Conservation (phyloP, 257 asterid genomes). For the Solanum bulbocastanum region DNA sequence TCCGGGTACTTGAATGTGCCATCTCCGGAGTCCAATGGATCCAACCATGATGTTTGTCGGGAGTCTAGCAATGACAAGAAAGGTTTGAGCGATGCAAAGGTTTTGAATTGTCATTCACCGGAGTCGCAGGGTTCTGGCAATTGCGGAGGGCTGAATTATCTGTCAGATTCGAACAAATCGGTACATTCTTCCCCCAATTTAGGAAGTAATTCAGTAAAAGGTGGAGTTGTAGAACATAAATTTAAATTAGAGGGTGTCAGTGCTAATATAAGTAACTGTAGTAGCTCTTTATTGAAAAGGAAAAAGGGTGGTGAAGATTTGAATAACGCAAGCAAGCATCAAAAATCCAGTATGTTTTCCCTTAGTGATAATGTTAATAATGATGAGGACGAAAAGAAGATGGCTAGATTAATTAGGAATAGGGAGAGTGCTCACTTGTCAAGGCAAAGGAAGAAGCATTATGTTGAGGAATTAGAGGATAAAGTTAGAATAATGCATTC, state of each 20-base stretch:
- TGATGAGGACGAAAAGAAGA: slow-evolving; percentile 75
- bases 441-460: slow-evolving; percentile 89
- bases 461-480: slow-evolving; percentile 93
- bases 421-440: slow-evolving; percentile 97
- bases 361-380: slow-evolving; percentile 25
- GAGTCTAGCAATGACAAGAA: slow-evolving; percentile 9
- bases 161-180: slow-evolving; percentile 39
- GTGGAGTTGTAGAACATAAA: slow-evolving; percentile 45
- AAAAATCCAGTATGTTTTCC: slow-evolving; percentile 24
- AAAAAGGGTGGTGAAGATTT: slow-evolving; percentile 46
- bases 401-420: slow-evolving; percentile 85
- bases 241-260: slow-evolving; percentile 40
- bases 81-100: slow-evolving; percentile 32
- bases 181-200: slow-evolving; percentile 54
- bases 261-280: slow-evolving; percentile 12
- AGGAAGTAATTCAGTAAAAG: slow-evolving; percentile 27
- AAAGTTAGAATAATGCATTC: slow-evolving; percentile 84
- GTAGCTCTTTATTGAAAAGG: slow-evolving; percentile 46
- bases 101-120: slow-evolving; percentile 48
- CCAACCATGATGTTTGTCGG: slow-evolving; percentile 29
- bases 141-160: slow-evolving; percentile 10
- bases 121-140: slow-evolving; percentile 58
- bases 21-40: slow-evolving; percentile 78
- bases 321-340: slow-evolving; percentile 22
- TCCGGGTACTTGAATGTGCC: slow-evolving; percentile 45